Evolutionary conservation across 2,329 filamentous ascomycete species (phyloP).

Genomic region (Talaromyces sp.): DNA sequence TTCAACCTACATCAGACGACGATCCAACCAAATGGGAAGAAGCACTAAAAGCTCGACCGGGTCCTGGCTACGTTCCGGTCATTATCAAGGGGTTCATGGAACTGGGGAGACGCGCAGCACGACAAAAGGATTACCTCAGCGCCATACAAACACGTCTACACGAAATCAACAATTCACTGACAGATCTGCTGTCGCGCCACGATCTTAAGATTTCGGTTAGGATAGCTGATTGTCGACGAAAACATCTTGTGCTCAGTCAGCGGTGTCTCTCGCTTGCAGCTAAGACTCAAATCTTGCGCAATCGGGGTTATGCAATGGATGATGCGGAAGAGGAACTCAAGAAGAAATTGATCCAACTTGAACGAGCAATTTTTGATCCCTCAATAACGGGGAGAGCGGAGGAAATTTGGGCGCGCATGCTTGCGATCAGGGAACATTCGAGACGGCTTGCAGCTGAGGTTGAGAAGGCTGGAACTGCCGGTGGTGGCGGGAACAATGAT

Average conservation of each 20-base stretch:
- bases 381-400: conserved; percentile 58
- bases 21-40: conserved; percentile 63
- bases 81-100: conserved; percentile 59
- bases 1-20: conserved; percentile 55
- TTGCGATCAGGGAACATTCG: conserved; percentile 58
- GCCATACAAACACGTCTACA: conserved; percentile 58
- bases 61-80: conserved; percentile 56
- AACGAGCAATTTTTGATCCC: conserved; percentile 59
- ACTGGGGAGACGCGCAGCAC: conserved; percentile 55
- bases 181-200: conserved; percentile 57
- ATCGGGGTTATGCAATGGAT: conserved; percentile 64
- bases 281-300: conserved; percentile 62
- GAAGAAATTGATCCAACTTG: conserved; percentile 57
- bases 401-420: conserved; percentile 66
- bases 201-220: conserved; percentile 58
- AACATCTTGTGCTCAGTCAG: conserved; percentile 58
- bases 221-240: conserved; percentile 56
- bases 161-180: conserved; percentile 63
- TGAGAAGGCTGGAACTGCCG: conserved; percentile 50
- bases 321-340: conserved; percentile 61
- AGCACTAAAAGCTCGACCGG: conserved; percentile 58
- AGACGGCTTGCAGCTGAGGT: conserved; percentile 59
- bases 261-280: conserved; percentile 59
- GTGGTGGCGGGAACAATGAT: conserved; percentile 31
- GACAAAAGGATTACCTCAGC: conserved; percentile 56